phyloP scores from a whole-genome alignment of 208 protist species.

The Acanthamoeba sp. region DNA sequence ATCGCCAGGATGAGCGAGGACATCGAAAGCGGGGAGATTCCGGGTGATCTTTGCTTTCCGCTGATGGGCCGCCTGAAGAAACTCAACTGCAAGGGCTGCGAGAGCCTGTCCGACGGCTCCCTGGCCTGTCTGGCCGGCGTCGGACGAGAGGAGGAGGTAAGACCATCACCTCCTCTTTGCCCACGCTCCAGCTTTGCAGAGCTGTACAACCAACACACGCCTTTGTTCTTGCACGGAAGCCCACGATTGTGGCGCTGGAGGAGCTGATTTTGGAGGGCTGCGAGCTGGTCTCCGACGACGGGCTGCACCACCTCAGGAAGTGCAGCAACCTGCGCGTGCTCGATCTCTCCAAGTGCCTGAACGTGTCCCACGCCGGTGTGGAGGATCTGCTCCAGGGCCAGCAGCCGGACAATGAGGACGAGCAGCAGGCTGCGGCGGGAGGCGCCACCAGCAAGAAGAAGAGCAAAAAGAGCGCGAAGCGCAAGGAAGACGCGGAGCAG shows the following conservation, averaged over 20 bases:
- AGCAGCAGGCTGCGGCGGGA: neutral
- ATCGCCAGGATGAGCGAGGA: neutral
- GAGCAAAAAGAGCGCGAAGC: neutral
- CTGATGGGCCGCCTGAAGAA: neutral
- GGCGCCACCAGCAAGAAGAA: neutral
- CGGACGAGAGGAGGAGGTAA: neutral
- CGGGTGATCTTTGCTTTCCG: slow-evolving; percentile 20
- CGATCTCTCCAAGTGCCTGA: slow-evolving; percentile 47
- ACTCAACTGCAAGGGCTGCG: slow-evolving; percentile 70
- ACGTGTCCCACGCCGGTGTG: neutral
- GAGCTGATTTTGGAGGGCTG: slow-evolving; percentile 63
- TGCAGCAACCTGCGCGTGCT: slow-evolving; percentile 24
- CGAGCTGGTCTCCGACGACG: slow-evolving; percentile 10
- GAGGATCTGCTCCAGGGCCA: slow-evolving; percentile 11
- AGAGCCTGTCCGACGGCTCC: neutral
- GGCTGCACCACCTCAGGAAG: slow-evolving; percentile 14
- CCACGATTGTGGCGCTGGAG: slow-evolving; percentile 34
- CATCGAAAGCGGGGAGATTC: slow-evolving; percentile 35
- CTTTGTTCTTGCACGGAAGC: neutral
- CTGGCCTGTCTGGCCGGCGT: slow-evolving; percentile 31
- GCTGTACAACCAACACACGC: neutral
- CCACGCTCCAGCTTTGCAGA: too few species aligned
- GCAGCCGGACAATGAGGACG: neutral
- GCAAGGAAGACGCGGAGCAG: neutral
- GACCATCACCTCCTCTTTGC: neutral